Percentiles rank a stretch among this genome's conserved stretches.
These are phyloP conservation scores for Diaporthe capsici DNA, from an alignment of 2,329 filamentous ascomycete genomes.

Conservation along the genomic window DNA sequence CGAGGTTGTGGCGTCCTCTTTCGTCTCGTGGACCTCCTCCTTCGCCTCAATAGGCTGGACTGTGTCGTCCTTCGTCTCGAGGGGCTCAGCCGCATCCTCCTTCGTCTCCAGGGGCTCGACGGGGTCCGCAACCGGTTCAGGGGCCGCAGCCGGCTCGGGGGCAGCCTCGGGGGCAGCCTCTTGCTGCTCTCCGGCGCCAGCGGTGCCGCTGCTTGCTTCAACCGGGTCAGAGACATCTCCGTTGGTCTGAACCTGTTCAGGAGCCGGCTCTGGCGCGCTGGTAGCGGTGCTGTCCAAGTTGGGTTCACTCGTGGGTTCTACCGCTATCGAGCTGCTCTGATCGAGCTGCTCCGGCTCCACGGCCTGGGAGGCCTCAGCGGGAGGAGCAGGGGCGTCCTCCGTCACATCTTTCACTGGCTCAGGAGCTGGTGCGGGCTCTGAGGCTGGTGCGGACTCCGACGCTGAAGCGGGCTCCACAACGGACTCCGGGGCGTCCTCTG, in stretches of 20 bases:
- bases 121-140: not conserved
- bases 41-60: not conserved
- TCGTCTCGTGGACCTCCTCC: constrained; percentile 1
- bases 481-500: not conserved
- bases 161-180: constrained; percentile 8
- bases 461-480: not conserved
- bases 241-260: constrained; percentile 10
- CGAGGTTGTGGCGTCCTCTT: constrained; percentile 31
- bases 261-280: constrained; percentile 9
- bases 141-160: not conserved
- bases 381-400: constrained; percentile 1
- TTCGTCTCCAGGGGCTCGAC: constrained; percentile 9
- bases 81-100: not conserved
- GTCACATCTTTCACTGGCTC: constrained; percentile 1
- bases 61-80: not conserved
- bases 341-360: constrained; percentile 20
- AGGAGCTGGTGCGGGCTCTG: not conserved
- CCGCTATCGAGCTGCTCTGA: not conserved
- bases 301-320: not conserved
- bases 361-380: constrained; percentile 19
- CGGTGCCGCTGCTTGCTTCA: not conserved
- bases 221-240: not conserved
- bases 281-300: not conserved
- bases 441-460: not conserved
- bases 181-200: constrained; percentile 12